A percentile compares a stretch with the other conserved stretches of the same genome.
Evolutionary conservation across 176 grass and related monocot genomes (phyloP).

Genomic region (Oryza coarctata): DNA sequence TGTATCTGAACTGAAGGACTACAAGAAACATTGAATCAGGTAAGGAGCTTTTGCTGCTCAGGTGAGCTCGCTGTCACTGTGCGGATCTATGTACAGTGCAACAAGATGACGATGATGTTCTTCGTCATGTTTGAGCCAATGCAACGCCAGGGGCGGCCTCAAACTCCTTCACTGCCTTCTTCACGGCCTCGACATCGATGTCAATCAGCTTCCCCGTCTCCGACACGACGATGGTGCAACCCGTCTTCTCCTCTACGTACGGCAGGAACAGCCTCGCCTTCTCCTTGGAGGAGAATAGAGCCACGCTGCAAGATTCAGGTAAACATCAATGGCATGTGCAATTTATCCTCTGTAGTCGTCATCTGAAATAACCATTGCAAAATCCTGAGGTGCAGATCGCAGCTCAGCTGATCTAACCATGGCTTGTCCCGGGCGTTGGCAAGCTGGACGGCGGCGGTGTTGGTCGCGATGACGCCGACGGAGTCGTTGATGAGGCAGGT

Average conservation of each 20-base stretch:
- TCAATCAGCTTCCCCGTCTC: slow-evolving; percentile 64
- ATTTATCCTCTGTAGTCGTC: neutral
- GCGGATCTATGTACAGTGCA: slow-evolving; percentile 24
- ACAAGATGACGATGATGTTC: neutral
- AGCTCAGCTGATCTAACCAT: slow-evolving; percentile 30
- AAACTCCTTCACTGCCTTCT: slow-evolving; percentile 51
- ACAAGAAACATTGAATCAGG: neutral
- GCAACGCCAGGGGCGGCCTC: slow-evolving; percentile 57
- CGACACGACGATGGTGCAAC: slow-evolving; percentile 56
- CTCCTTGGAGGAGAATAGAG: slow-evolving; percentile 68
- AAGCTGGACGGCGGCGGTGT: slow-evolving; percentile 85
- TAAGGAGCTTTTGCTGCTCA: neutral
- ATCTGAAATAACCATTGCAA: neutral
- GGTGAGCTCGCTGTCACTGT: neutral
- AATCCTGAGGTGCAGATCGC: neutral
- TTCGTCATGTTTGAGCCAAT: slow-evolving; percentile 27
- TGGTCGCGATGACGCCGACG: slow-evolving; percentile 66
- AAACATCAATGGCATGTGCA: neutral
- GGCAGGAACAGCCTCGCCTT: slow-evolving; percentile 80
- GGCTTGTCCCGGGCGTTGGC: slow-evolving; percentile 79
- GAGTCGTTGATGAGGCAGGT: slow-evolving; percentile 82
- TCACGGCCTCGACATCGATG: slow-evolving; percentile 65
- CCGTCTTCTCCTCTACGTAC: slow-evolving; percentile 46
- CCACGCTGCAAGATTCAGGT: slow-evolving; percentile 45
- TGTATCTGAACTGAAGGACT: neutral